Base-by-base conservation (phyloP, 495 filamentous ascomycete species). In the Rostrohypoxylon terebratum region DNA sequence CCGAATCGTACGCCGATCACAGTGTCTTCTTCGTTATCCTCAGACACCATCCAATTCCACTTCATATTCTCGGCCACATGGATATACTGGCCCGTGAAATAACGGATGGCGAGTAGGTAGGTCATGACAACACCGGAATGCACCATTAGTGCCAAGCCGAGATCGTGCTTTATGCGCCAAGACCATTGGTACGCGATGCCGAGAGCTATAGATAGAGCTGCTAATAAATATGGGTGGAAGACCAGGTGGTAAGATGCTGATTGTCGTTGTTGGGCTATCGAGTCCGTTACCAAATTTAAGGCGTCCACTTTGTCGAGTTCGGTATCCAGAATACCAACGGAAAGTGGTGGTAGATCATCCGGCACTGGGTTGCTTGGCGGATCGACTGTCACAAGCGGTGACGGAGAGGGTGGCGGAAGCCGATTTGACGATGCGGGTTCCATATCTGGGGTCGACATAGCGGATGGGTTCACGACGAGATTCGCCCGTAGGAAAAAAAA, bases 401-500 rank as follows among this genome's bases (percentile, higher is more conserved):
- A 80, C 5, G 78, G 70, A 5, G 75, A 73, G 21, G 76, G 71
- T 45, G 77, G 78, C 1, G 77, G 68, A 16, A 77, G 73, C 40
- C 59, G 60, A 38, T 63, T 75, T 7, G 78, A 72, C 7, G 78
- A 71, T 33, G 73, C 73, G 0, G 83, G 81, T 61, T 79, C 78
- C 57, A 84, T 81, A 47, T 79, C 73, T 38, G 83, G 83, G 8
- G 82, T 82, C 18, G 83, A 83, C 67, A 83, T 71, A 59, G 80
- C 78, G 31, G 81, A 82, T 40, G 85, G 77, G 16, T 81, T 83
- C 38, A 87, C 83, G 44, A 85, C 83, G 62, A 88, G 82, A 72
- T 88, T 88, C 59, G 85, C 86, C 51, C 85, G 82, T 23, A 88
- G 79, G 75, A 87, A 87, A 63, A 82, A 82, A 74, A 88, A 86